Conservation (phyloP, 2,329 filamentous ascomycete genomes). For the Penicillium sp. region DNA sequence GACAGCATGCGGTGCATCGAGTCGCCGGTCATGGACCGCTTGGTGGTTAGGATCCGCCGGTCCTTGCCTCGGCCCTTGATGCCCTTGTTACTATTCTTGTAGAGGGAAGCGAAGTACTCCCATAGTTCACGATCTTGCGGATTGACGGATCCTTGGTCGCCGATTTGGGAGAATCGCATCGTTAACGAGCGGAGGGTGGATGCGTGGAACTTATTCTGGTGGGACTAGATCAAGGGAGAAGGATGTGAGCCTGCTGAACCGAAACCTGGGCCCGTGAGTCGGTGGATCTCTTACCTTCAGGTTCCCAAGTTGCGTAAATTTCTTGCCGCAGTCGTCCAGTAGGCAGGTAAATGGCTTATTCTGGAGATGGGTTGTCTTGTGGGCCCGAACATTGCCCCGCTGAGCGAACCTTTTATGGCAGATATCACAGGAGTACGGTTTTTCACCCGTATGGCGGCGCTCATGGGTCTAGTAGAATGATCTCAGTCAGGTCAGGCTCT, state of each 20-base stretch:
- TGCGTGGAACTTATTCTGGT: conserved; percentile 92
- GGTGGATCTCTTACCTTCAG: conserved; percentile 64
- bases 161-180: conserved; percentile 65
- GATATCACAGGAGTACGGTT: conserved; percentile 75
- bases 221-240: conserved; percentile 57
- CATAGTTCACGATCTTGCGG: conserved; percentile 74
- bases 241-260: conserved; percentile 2
- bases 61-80: conserved; percentile 95
- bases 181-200: conserved; percentile 71
- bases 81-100: conserved; percentile 97
- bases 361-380: conserved; percentile 76
- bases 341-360: conserved; percentile 78
- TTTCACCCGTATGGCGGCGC: conserved; percentile 82
- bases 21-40: conserved; percentile 21
- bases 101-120: conserved; percentile 81
- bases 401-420: conserved; percentile 85
- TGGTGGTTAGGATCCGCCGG: conserved; percentile 47
- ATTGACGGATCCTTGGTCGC: conserved; percentile 62
- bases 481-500: background rate
- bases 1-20: conserved; percentile 18
- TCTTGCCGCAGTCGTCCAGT: conserved; percentile 80
- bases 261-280: background rate
- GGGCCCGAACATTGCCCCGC: conserved; percentile 79
- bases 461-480: conserved; percentile 67
- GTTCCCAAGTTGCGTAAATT: conserved; percentile 87